Conservation (phyloP, 2,329 filamentous ascomycete genomes). For the Hymenoscyphus repandus region DNA sequence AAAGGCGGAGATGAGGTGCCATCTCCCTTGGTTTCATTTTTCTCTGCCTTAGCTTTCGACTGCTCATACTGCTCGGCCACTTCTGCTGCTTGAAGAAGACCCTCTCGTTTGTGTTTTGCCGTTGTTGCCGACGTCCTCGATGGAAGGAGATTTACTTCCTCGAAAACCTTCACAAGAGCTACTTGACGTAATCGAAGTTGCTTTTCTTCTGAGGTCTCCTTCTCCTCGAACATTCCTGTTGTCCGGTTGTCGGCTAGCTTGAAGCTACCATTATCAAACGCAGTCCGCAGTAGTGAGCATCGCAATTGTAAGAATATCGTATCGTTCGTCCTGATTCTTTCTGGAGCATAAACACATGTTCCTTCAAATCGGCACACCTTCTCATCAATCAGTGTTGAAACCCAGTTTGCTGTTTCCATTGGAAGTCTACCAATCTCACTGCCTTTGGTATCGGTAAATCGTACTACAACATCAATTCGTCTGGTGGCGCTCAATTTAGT, state of each 20-base stretch:
- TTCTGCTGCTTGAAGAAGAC: slow-evolving; percentile 81
- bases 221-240: slow-evolving; percentile 86
- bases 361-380: slow-evolving; percentile 83
- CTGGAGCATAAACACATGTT: slow-evolving; percentile 82
- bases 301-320: slow-evolving; percentile 87
- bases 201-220: slow-evolving; percentile 78
- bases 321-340: slow-evolving; percentile 80
- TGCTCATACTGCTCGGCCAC: slow-evolving; percentile 72
- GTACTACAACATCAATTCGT: slow-evolving; percentile 79
- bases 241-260: slow-evolving; percentile 69
- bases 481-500: slow-evolving; percentile 41
- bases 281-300: slow-evolving; percentile 67
- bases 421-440: slow-evolving; percentile 82
- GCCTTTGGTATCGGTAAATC: slow-evolving; percentile 76
- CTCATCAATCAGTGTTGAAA: slow-evolving; percentile 87
- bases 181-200: slow-evolving; percentile 79
- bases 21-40: slow-evolving; percentile 14
- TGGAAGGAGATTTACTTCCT: slow-evolving; percentile 80
- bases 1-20: slow-evolving; percentile 42
- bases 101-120: slow-evolving; percentile 75
- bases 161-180: slow-evolving; percentile 79
- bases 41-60: slow-evolving; percentile 38
- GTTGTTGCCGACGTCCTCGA: slow-evolving; percentile 68
- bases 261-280: slow-evolving; percentile 64
- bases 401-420: slow-evolving; percentile 84